Base-by-base conservation (phyloP, 1,139 yeast genomes). In the Ogataea hybrid region DNA sequence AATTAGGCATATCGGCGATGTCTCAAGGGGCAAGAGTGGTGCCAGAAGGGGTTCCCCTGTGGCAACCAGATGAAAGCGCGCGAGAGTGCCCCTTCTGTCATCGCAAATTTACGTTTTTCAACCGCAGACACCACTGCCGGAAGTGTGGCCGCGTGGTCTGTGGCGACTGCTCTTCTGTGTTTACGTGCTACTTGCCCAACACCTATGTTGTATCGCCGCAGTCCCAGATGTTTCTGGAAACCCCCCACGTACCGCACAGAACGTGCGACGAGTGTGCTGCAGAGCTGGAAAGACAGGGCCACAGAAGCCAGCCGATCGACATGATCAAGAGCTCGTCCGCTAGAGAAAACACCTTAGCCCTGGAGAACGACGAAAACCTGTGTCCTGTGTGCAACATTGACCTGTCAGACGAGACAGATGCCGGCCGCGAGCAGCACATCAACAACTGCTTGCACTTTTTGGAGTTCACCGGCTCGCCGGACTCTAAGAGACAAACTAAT, bases 81-180 rank as follows among this genome's bases (percentile, higher is more conserved):
- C 38, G 56, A 0, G 59, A 62, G n/a, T 92, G 98, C 59, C 71
- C 73, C 27, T 62, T 81, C 10, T 92, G 98, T 61, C 62, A 67
- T 25, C 50, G 62, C 1, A 52, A 56, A 29, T 92, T 84, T 64
- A 71, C 84, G 1, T 68, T 90, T 49, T 77, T 86, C 59, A 77
- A 73, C 58, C 74, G 98, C 44, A 76, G 94, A 49, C 98, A 94
- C 64, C 98, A 92, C 64, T 92, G 99, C 62, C 71, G 95, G 58
- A 77, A 82, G 60, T 85, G 96, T 70, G 92, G 96, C 30, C 63
- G 79, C 41, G 82, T 86, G 5, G 84, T 81, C 21, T 84, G 96
- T 65, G 80, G 79, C 33, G 54, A 67, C 43, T 82, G 95, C 60
- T 78, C 95, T 18, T 59, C 67, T 11, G 70, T 73, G 20, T 59